Conservation (phyloP, 768 basidiomycete genomes). For the Hygrocybe coccinea region DNA sequence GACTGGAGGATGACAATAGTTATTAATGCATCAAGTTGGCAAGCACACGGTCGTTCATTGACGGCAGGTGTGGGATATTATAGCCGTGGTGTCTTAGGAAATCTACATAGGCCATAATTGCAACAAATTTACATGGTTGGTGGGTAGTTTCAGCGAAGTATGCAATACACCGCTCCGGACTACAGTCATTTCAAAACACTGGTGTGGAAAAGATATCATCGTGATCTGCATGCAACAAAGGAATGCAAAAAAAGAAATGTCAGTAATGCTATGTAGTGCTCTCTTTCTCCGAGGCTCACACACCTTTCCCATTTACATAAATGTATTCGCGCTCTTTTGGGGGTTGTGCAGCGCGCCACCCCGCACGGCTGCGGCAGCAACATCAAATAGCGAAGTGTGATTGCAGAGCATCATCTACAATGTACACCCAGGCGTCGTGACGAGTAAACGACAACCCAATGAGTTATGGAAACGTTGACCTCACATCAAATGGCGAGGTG, state of each 20-base stretch:
- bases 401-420: slow-evolving; percentile 73
- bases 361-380: slow-evolving; percentile 57
- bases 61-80: too few relatives aligned
- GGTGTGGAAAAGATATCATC: slow-evolving; percentile 46
- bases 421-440: neutral
- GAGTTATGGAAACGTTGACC: slow-evolving; percentile 19
- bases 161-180: too few relatives aligned
- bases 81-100: too few relatives aligned
- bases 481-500: slow-evolving; percentile 74
- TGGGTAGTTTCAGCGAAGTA: too few relatives aligned
- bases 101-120: too few relatives aligned
- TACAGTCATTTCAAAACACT: too few relatives aligned
- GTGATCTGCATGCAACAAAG: slow-evolving; percentile 31
- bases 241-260: neutral
- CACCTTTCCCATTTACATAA: slow-evolving; percentile 53
- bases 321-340: slow-evolving; percentile 61
- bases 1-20: too few relatives aligned
- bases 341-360: slow-evolving; percentile 50
- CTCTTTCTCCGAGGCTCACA: slow-evolving; percentile 1
- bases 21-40: too few relatives aligned
- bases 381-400: slow-evolving; percentile 59
- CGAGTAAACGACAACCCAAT: neutral
- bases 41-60: too few relatives aligned
- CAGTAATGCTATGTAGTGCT: neutral
- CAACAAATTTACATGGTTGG: too few relatives aligned